Conservation (phyloP, 1,139 yeast genomes). For the Yamadazyma dushanensis region DNA sequence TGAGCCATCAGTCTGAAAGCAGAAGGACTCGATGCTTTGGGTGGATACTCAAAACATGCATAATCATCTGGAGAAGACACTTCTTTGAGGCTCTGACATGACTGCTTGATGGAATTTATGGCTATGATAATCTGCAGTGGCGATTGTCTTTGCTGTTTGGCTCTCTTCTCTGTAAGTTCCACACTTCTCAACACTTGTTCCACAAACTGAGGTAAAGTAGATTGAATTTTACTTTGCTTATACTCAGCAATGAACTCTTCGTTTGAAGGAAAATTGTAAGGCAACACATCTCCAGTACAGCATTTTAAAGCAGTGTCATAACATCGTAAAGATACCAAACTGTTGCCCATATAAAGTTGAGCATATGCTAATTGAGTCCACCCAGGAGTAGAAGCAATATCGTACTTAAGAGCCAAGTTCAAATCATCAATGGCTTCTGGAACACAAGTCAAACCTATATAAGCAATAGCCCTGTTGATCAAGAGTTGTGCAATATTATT, state of each 20-base stretch:
- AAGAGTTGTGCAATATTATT: conserved; percentile 33
- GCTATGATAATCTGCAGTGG: conserved; percentile 21
- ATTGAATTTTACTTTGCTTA: conserved; percentile 20
- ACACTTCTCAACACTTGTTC: conserved; percentile 38
- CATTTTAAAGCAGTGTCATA: conserved; percentile 34
- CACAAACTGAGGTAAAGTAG: conserved; percentile 41
- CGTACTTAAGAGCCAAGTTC: conserved; percentile 31
- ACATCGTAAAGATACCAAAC: conserved; percentile 34
- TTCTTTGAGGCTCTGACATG: conserved; percentile 17
- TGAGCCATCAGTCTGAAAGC: conserved; percentile 30
- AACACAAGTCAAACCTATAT: conserved; percentile 44
- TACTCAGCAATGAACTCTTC: conserved; percentile 21
- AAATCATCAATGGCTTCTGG: conserved; percentile 43
- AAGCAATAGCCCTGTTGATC: conserved; percentile 45
- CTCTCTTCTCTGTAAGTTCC: conserved; percentile 40
- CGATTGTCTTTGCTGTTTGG: conserved; percentile 37
- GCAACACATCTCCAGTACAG: conserved; percentile 33
- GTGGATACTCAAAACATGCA: conserved; percentile 30
- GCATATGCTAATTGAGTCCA: conserved; percentile 51
- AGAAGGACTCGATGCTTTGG: conserved; percentile 25
- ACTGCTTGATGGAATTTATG: conserved; percentile 30
- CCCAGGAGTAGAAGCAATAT: conserved; percentile 40
- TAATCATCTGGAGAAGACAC: conserved; percentile 30
- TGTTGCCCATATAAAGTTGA: conserved; percentile 43
- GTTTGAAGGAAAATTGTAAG: conserved; percentile 23